Evolutionary conservation across 805 yeast species (phyloP), one percentile per base, ranked within the genome.

Genomic region (Naumovozyma castellii): DNA sequence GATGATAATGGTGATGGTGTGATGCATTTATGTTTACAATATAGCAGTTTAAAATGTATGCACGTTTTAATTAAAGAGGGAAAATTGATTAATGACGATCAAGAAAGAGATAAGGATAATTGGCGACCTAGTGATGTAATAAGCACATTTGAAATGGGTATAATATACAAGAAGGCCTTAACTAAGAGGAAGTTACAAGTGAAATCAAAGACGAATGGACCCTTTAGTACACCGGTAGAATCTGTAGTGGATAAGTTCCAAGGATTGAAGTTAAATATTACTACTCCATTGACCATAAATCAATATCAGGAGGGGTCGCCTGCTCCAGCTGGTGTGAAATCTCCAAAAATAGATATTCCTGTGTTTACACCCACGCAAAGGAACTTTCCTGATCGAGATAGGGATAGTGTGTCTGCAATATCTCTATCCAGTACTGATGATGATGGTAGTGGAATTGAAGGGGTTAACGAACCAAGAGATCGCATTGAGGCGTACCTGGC

Each of bases 1-100:
- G 95, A 92, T 55, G 64, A 67, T 8, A 73, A 73, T 13, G 94
- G 92, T 1, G 84, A 86, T 54, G 78, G 94, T 2, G 85, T 95
- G 0, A 63, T 90, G 32, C 97, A 90, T 60, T 66, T 82, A 38
- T 94, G 96, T 0, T 71, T 84, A 48, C 79, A 81, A 40, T 75
- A 70, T 49, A 90, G 88, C 4, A 73, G 75, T 43, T 50, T 73
- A 13, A 72, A 72, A 36, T 77, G 84, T 34, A 59, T 77, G 44
- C 67, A 73, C 38, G 54, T 79, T 28, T 59, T 83, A 33, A 57
- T 80, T 0, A 65, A 62, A 15, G 53, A 54, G 32, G 57, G 54
- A 2, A 65, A 74, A 22, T 67, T 70, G 17, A 73, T 76, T 1
- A 72, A 77, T 43, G 69, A 69, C 28, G 60, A 65, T 17, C 50